Conservation (phyloP, 208 protist species). For the Wallacemonas sp. region DNA sequence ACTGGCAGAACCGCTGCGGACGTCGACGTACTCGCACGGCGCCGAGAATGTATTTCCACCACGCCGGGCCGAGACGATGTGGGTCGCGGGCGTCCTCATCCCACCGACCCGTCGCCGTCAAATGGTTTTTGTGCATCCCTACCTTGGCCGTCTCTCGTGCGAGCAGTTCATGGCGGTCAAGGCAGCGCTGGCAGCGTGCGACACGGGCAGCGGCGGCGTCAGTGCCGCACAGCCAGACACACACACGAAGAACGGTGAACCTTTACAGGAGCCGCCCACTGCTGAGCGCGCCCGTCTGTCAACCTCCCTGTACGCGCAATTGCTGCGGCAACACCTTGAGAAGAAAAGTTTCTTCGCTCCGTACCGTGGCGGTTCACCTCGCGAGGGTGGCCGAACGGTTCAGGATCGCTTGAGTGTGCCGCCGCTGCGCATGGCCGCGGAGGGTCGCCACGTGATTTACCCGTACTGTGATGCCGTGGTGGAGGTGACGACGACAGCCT, state of each 20-base stretch:
- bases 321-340: conserved; percentile 11
- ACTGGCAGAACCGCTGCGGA: conserved; percentile 10
- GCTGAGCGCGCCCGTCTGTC: not conserved
- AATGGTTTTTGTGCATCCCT: conserved; percentile 41
- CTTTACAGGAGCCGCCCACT: not conserved
- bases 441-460: conserved; percentile 47
- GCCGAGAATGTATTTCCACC: conserved; percentile 53
- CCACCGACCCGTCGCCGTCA: conserved; percentile 17
- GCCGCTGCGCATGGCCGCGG: conserved; percentile 24
- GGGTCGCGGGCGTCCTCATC: conserved; percentile 38
- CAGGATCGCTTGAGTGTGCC: not conserved
- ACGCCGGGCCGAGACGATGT: conserved; percentile 30
- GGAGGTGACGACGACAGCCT: conserved; percentile 66
- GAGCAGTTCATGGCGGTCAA: conserved; percentile 27
- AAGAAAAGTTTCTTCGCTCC: conserved; percentile 10
- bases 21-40: conserved; percentile 26
- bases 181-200: not conserved
- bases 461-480: conserved; percentile 61
- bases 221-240: too few species aligned
- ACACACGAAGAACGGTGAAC: not conserved
- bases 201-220: not conserved
- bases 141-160: conserved; percentile 27
- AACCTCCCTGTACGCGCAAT: conserved; percentile 14
- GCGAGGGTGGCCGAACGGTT: too few species aligned
- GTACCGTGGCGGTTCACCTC: too few species aligned